These are phyloP conservation scores for Pittosporum tobira DNA, from an alignment of 129 eudicot genomes.

Conservation along the genomic window DNA sequence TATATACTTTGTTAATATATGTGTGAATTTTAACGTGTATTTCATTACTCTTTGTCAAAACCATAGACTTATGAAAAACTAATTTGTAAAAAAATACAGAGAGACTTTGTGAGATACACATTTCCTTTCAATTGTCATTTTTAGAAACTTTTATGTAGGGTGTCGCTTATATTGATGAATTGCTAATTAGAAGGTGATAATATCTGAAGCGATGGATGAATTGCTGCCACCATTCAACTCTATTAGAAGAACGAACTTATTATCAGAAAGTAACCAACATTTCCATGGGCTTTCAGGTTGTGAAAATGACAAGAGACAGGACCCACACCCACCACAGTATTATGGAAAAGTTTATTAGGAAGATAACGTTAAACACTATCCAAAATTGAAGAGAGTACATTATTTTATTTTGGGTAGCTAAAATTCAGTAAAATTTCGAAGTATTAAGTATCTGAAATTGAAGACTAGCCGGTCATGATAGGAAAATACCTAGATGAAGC, in stretches of 20 bases:
- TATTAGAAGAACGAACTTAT: neutral
- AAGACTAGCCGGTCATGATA: neutral
- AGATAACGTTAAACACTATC: neutral
- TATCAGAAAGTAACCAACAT: neutral
- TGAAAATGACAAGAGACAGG: neutral
- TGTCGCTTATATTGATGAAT: too few relatives aligned
- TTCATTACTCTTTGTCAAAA: too few relatives aligned
- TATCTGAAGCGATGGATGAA: neutral
- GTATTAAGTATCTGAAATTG: neutral
- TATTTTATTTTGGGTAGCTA: too few relatives aligned
- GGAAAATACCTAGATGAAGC: conserved; percentile 51
- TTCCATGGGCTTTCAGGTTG: neutral
- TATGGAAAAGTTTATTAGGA: neutral
- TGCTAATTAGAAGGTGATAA: neutral
- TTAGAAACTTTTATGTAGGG: too few relatives aligned
- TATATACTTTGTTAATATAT: too few relatives aligned
- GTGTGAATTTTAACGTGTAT: too few relatives aligned
- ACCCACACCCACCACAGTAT: neutral
- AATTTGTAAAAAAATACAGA: too few relatives aligned
- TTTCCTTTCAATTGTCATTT: too few relatives aligned
- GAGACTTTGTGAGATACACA: too few relatives aligned
- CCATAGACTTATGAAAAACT: too few relatives aligned
- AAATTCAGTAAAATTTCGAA: neutral
- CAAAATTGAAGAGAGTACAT: neutral
- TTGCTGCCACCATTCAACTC: neutral